These are phyloP conservation scores for Aurinia saxatilis DNA, from an alignment of 345 rosid genomes.

Conservation along the genomic window DNA sequence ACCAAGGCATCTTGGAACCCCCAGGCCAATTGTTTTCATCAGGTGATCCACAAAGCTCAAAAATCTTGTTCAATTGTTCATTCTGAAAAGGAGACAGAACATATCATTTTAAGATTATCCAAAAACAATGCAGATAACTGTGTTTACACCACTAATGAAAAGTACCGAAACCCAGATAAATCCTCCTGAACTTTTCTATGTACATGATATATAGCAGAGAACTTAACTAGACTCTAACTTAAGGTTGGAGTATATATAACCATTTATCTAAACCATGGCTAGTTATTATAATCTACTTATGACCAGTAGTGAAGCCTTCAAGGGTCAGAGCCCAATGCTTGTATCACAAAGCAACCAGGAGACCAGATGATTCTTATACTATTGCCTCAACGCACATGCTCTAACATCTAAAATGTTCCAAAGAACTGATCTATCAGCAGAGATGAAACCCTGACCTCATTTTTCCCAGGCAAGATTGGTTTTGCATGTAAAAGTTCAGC, in stretches of 20 bases:
- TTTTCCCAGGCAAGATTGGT: constrained; percentile 88
- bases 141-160: neutral
- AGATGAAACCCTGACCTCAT: constrained; percentile 48
- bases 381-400: neutral
- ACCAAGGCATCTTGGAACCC: constrained; percentile 64
- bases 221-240: neutral
- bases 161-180: neutral
- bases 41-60: constrained; percentile 66
- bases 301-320: neutral
- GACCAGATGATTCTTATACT: constrained; percentile 5
- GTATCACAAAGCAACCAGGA: neutral
- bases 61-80: constrained; percentile 61
- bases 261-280: neutral
- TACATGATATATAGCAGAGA: neutral
- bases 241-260: neutral
- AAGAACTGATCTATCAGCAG: neutral
- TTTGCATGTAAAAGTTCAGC: constrained; percentile 90
- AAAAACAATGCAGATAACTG: neutral
- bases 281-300: neutral
- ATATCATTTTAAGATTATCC: neutral
- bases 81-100: constrained; percentile 29
- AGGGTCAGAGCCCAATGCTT: neutral
- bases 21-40: constrained; percentile 69
- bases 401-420: neutral
- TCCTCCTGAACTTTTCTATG: neutral